Base-by-base conservation (phyloP, 1,284 basidiomycete genomes). In the Rhodotorula sp. region DNA sequence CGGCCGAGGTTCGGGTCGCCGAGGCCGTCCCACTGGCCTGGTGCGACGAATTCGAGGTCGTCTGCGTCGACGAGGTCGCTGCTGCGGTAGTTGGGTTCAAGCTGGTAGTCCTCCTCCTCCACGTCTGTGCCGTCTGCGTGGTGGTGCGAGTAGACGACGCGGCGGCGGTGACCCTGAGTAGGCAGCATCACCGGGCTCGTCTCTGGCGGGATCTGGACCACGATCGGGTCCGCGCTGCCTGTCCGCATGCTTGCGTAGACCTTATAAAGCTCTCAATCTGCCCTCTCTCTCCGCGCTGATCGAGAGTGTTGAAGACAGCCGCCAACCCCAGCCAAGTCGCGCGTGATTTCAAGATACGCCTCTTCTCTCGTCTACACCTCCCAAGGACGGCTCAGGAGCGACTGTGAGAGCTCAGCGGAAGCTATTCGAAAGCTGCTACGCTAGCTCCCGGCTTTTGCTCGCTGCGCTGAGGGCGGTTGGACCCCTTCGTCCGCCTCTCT, bases 1-100 rank as follows among this genome's bases (percentile, higher is more conserved):
- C 34, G 52, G 7, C 38, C 63, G 26, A 49, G 12, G 18, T 56
- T 38, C 26, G 23, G 18, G 19, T 52, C 31, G 49, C 34, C 21
- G 31, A 7, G 59, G 38, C 38, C 63, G 54, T 69, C 67, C 69
- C 69, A 75, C 55, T 67, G 62, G 5, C 71, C 71, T 1, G 74
- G 69, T 0, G 71, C 66, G 55, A 75, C 38, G 55, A 75, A 73
- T 55, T 73, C 70, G 31, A 75, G 57, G 43, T 73, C 69, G 49
- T 64, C 63, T 28, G 66, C 64, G 49, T 64, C 47, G 26, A 69
- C 69, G 38, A 73, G 71, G 69, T 73, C 72, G 15, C 56, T 62
- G 55, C 68, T 70, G 43, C 54, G 67, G 31, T 62, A 48, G 49
- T 65, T 69, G n/a, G 16, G 18, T 14, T 56, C 43, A 18, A 63